Percentiles rank a stretch among this genome's conserved stretches.
Conservation (phyloP, 441 rosid genomes). For the Dalechampia spathulata region DNA sequence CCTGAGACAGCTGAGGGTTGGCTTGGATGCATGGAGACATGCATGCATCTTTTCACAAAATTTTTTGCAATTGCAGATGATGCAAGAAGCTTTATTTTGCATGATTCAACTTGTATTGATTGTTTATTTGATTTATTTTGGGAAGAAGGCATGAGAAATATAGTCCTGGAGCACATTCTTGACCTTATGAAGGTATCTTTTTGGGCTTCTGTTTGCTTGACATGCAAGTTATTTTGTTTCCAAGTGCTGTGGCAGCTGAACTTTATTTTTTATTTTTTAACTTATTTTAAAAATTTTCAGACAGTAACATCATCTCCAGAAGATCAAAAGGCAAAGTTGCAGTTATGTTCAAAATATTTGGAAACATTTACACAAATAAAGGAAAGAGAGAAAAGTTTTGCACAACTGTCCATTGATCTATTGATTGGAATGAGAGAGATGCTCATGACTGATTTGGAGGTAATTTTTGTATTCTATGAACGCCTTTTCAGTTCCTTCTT, state of each 20-base stretch:
- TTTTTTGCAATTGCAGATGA: slow-evolving; percentile 59
- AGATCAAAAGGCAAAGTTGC: slow-evolving; percentile 67
- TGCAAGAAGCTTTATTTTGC: slow-evolving; percentile 58
- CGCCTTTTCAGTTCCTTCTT: background rate
- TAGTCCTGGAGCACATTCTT: slow-evolving; percentile 58
- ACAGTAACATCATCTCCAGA: slow-evolving; percentile 48
- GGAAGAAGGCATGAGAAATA: slow-evolving; percentile 70
- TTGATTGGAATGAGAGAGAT: slow-evolving; percentile 88
- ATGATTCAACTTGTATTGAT: slow-evolving; percentile 56
- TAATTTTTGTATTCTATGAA: slow-evolving; percentile 25
- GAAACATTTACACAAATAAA: slow-evolving; percentile 91
- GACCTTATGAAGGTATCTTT: slow-evolving; percentile 84
- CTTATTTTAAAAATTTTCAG: slow-evolving; percentile 45
- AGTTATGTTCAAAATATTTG: slow-evolving; percentile 82
- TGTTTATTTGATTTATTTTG: slow-evolving; percentile 91
- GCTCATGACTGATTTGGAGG: slow-evolving; percentile 58
- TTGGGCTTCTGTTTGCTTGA: slow-evolving; percentile 11
- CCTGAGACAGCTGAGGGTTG: slow-evolving; percentile 34
- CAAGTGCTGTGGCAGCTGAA: slow-evolving; percentile 15
- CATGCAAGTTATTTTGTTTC: slow-evolving; percentile 9
- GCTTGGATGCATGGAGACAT: slow-evolving; percentile 60
- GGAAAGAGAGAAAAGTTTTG: slow-evolving; percentile 72
- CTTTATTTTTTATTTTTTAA: slow-evolving; percentile 13
- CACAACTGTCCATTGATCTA: slow-evolving; percentile 60
- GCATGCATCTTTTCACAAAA: slow-evolving; percentile 55